phyloP scores from a whole-genome alignment of 169 alveolate species.

The Plasmodium inui region DNA sequence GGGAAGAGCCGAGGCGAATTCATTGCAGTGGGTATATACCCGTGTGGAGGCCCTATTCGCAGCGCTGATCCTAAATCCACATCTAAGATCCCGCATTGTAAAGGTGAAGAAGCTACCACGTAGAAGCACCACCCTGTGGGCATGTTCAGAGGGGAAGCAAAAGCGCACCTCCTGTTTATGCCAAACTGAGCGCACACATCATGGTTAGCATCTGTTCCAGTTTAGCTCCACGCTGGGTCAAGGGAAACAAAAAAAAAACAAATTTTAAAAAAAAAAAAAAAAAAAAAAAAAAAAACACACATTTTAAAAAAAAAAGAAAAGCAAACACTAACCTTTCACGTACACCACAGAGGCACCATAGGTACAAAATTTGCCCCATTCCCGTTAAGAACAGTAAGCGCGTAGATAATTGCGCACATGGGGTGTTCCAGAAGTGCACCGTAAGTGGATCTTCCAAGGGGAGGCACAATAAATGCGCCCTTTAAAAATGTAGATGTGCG shows the following conservation, averaged over 20 bases:
- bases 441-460: background rate
- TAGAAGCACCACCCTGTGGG: background rate
- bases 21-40: background rate
- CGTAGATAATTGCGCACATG: background rate
- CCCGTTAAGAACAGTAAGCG: background rate
- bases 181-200: background rate
- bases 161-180: background rate
- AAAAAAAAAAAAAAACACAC: background rate
- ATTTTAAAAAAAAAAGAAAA: constrained; percentile 3
- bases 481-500: constrained; percentile 4
- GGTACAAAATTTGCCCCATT: background rate
- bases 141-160: background rate
- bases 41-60: background rate
- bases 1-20: background rate
- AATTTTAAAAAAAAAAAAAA: background rate
- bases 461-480: background rate
- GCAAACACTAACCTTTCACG: background rate
- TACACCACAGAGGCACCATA: background rate
- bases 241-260: background rate
- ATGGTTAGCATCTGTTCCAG: background rate
- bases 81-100: background rate
- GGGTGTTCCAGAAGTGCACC: background rate
- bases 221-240: background rate
- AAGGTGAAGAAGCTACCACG: background rate
- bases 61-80: background rate